Base-by-base conservation (phyloP, 1,284 basidiomycete species). In the Ganoderma lucidum region DNA sequence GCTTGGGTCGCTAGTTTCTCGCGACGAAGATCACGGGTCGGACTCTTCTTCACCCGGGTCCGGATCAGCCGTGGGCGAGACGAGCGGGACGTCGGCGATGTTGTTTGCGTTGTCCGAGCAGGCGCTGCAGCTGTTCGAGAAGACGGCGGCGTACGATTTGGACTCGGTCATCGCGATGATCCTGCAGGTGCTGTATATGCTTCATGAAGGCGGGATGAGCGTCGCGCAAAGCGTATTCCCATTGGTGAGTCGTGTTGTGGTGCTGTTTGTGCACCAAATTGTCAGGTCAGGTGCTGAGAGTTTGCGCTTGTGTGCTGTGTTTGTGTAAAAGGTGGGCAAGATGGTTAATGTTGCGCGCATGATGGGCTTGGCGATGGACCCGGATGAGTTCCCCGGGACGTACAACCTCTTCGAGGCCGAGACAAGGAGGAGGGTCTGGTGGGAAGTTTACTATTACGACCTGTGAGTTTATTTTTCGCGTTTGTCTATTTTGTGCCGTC, bases 391-490 rank as follows among this genome's bases (percentile, higher is more conserved):
- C 66, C 79, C 82, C 1, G 83, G 76, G 77, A 81, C 73, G 71
- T 86, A 78, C 70, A 79, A 73, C 58, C 77, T 82, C 14, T 88
- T 86, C 66, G 86, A 90, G 68, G 86, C 87, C 35, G 90, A 92
- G 76, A 84, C 84, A 73, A 84, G 89, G 71, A 81, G 89, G 69
- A 81, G 88, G 74, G 77, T 92, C 2, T 93, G 92, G 90, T 93
- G 92, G 92, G 90, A 92, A 68, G 82, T 92, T 12, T 86, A 87
- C 77, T 91, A 87, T 78, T 91, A 89, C 76, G 92, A 93, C 76
- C 78, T 88, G 92, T 93, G 76, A 76, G 89, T 86, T 53, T 32
- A 14, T 15, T 9, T 23, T 6, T 41, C 12, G 23, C 19, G 23
- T 23, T 23, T 23, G 23, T 23, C 1, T 0, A n/a, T 39, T 15